Conservation (phyloP, 2,329 filamentous ascomycete species). For the Diplodia intermedia region DNA sequence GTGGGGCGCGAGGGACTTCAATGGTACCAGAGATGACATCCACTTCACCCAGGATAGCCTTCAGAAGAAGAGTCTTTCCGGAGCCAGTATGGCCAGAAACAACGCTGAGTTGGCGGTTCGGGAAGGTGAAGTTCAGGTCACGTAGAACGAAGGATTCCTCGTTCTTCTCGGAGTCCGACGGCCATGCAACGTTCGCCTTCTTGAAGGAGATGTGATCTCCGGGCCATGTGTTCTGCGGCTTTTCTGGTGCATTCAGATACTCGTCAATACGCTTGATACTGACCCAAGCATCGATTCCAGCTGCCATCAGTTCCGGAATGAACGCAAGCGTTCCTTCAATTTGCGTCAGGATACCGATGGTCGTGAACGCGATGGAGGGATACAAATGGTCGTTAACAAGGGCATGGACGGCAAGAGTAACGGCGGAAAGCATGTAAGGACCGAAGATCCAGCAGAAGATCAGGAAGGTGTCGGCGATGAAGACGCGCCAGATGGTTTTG, state of each 20-base stretch:
- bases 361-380: conserved; percentile 80
- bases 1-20: conserved; percentile 49
- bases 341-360: conserved; percentile 75
- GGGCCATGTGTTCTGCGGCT: conserved; percentile 60
- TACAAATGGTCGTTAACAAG: conserved; percentile 66
- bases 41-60: conserved; percentile 76
- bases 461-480: conserved; percentile 64
- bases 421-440: conserved; percentile 75
- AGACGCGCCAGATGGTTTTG: conserved; percentile 69
- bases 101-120: conserved; percentile 71
- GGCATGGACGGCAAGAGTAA: conserved; percentile 73
- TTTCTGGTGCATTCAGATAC: conserved; percentile 73
- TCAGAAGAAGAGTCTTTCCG: conserved; percentile 77
- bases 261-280: conserved; percentile 74
- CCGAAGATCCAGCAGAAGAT: conserved; percentile 64
- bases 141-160: conserved; percentile 69
- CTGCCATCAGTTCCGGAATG: conserved; percentile 75
- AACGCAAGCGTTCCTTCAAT: conserved; percentile 74
- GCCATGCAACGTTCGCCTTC: conserved; percentile 75
- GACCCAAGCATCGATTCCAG: conserved; percentile 74
- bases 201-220: conserved; percentile 70
- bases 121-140: conserved; percentile 71
- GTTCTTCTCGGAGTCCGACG: conserved; percentile 60
- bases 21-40: conserved; percentile 71
- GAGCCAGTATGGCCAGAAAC: conserved; percentile 79